These are phyloP conservation scores for Clonostachys sp. DNA, from an alignment of 2,329 filamentous ascomycete genomes.

Conservation along the genomic window DNA sequence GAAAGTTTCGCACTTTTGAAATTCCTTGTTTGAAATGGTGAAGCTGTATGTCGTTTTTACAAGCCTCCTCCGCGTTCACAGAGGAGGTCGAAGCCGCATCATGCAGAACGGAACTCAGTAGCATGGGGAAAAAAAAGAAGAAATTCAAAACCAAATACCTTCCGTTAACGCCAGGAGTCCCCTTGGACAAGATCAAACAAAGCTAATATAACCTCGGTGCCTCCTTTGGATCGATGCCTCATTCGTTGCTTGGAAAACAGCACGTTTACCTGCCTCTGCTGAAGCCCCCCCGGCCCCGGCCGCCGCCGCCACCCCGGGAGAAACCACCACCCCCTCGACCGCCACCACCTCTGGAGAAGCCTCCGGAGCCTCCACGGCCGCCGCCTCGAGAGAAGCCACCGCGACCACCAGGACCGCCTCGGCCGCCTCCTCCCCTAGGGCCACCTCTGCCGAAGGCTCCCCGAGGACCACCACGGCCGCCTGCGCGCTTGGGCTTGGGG, in stretches of 20 bases:
- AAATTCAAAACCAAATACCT: background rate
- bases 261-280: slow-evolving; percentile 16
- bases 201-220: slow-evolving; percentile 1
- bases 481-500: slow-evolving; percentile 57
- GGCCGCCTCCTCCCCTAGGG: slow-evolving; percentile 9
- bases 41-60: too few relatives aligned
- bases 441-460: slow-evolving; percentile 6
- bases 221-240: slow-evolving; percentile 2
- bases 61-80: too few relatives aligned
- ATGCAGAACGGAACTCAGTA: slow-evolving; percentile 4
- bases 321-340: slow-evolving; percentile 8
- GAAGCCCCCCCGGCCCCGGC: slow-evolving; percentile 19
- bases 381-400: slow-evolving; percentile 6
- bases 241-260: background rate
- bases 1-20: too few relatives aligned
- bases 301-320: slow-evolving; percentile 10
- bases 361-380: slow-evolving; percentile 10
- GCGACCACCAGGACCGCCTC: slow-evolving; percentile 12
- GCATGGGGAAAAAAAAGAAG: background rate
- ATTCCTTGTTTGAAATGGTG: too few relatives aligned
- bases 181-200: slow-evolving; percentile 1
- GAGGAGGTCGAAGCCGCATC: too few relatives aligned
- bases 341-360: slow-evolving; percentile 8
- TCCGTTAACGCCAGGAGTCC: background rate
- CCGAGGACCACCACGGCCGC: slow-evolving; percentile 32